These are phyloP conservation scores for Nicotiana tabacum DNA, from an alignment of 257 asterid genomes.

Conservation along the genomic window DNA sequence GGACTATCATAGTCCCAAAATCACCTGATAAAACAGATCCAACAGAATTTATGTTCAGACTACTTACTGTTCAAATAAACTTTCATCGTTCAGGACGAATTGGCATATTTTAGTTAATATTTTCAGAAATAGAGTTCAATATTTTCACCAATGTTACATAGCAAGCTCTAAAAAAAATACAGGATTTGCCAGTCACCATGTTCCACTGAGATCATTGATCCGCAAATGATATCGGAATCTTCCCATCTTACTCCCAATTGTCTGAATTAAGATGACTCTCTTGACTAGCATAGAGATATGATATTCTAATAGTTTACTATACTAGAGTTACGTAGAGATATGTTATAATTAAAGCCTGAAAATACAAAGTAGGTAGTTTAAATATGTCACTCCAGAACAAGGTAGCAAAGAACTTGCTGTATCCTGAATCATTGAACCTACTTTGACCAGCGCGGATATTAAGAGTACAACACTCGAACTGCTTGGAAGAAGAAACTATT, in stretches of 20 bases:
- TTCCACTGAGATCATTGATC: background rate
- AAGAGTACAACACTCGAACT: background rate
- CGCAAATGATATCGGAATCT: background rate
- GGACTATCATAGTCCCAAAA: conserved; percentile 77
- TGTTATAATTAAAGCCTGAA: background rate
- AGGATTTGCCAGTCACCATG: background rate
- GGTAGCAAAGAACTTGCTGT: background rate
- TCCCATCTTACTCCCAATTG: background rate
- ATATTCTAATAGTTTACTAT: background rate
- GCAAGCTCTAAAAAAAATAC: background rate
- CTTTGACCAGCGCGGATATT: background rate
- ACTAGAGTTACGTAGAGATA: background rate
- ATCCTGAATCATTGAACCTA: background rate
- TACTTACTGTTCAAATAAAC: background rate
- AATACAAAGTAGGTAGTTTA: background rate
- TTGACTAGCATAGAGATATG: background rate
- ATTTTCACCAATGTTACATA: background rate
- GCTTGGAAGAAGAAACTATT: background rate
- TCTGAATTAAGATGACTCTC: background rate
- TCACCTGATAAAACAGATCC: conserved; percentile 52
- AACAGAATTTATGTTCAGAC: background rate
- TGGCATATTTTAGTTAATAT: background rate
- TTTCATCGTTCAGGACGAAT: background rate
- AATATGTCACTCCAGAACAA: background rate
- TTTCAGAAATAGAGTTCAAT: background rate